A percentile compares a stretch with the other conserved stretches of the same genome.
phyloP scores from a whole-genome alignment of 2,329 filamentous ascomycete genomes.

The Tricladium varicosporioides region DNA sequence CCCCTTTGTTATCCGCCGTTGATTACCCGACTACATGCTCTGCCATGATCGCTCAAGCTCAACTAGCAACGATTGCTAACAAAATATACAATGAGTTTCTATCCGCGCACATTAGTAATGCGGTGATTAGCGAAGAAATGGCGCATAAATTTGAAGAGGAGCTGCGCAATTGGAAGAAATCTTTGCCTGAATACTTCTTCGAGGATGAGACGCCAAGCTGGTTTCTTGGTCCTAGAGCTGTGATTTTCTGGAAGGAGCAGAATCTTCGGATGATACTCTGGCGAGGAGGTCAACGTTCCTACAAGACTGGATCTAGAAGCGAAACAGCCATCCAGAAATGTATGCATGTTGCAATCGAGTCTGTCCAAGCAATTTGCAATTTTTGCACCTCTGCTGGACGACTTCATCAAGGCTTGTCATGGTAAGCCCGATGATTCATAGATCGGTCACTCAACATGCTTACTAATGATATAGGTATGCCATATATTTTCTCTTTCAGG shows the following conservation, averaged over 20 bases:
- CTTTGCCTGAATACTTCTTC: conserved; percentile 37
- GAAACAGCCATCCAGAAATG: conserved; percentile 36
- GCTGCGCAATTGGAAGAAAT: conserved; percentile 35
- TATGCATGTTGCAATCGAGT: conserved; percentile 38
- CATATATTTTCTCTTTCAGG: conserved; percentile 45
- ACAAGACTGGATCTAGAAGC: conserved; percentile 33
- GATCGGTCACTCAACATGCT: no score
- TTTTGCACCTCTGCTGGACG: conserved; percentile 35
- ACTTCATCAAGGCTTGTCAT: conserved; percentile 37
- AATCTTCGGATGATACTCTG: conserved; percentile 45
- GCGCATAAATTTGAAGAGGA: conserved; percentile 39
- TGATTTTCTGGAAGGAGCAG: conserved; percentile 42
- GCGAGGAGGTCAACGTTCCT: conserved; percentile 36
- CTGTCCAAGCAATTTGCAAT: conserved; percentile 36
- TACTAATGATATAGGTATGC: conserved; percentile 13
- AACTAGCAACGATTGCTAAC: conserved; percentile 41
- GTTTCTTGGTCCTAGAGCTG: conserved; percentile 38
- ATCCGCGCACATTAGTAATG: conserved; percentile 36
- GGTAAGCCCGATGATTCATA: conserved; percentile 33
- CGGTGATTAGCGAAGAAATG: conserved; percentile 37
- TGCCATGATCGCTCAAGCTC: conserved; percentile 40
- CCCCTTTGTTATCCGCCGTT: conserved; percentile 29
- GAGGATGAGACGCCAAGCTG: conserved; percentile 32
- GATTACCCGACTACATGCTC: conserved; percentile 40
- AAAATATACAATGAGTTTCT: conserved; percentile 43